Percentiles rank a stretch among this genome's conserved stretches.
These are phyloP conservation scores for Rossbeevera mucosa DNA, from an alignment of 768 basidiomycete species.

Conservation along the genomic window DNA sequence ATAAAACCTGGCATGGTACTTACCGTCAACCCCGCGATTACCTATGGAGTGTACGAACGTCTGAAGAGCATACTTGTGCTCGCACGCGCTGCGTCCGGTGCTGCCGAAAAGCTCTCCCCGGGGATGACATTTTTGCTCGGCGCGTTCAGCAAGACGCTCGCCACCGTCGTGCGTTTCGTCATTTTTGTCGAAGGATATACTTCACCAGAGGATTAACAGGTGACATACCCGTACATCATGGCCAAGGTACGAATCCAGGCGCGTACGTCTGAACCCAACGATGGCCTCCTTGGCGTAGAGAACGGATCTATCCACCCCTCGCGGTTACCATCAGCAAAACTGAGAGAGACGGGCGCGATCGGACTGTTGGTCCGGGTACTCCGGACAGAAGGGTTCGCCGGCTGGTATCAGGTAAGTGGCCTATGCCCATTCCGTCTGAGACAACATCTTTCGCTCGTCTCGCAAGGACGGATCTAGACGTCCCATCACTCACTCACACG, in stretches of 20 bases:
- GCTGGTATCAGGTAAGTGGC: constrained; percentile 83
- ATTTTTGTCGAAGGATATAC: neutral
- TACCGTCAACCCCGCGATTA: constrained; percentile 96
- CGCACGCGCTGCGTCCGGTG: constrained; percentile 43
- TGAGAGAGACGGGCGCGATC: constrained; percentile 66
- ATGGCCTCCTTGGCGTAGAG: constrained; percentile 26
- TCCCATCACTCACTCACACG: neutral
- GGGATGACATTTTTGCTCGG: constrained; percentile 82
- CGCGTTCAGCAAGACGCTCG: constrained; percentile 89
- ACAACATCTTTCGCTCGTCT: neutral
- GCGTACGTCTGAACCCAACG: constrained; percentile 54
- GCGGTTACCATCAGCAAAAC: constrained; percentile 14
- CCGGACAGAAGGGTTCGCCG: constrained; percentile 73
- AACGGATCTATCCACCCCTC: constrained; percentile 16
- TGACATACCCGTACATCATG: constrained; percentile 95
- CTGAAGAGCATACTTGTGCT: constrained; percentile 71
- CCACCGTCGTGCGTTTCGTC: constrained; percentile 69
- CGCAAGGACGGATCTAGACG: neutral
- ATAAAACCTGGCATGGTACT: constrained; percentile 90
- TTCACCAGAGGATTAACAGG: constrained; percentile 39
- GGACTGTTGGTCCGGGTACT: constrained; percentile 70
- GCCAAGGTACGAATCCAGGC: constrained; percentile 96
- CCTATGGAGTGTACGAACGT: constrained; percentile 92
- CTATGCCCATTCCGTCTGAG: neutral
- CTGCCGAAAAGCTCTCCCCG: constrained; percentile 63